Evolutionary conservation across 306 rosid genomes (phyloP).

Genomic region (Inga leiocalycina): DNA sequence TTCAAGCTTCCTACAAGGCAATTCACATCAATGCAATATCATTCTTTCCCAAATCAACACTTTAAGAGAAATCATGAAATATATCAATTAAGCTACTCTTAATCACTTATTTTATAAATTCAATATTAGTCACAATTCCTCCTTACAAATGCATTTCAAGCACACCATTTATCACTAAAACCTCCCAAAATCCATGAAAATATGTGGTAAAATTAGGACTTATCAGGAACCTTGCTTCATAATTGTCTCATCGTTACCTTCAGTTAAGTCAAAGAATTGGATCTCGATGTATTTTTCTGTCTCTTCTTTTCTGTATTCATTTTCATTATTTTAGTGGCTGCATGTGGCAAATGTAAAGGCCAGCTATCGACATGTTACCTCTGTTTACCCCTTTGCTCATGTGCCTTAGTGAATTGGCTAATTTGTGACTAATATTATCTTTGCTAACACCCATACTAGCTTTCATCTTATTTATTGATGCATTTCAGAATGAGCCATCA

Average conservation of each 20-base stretch:
- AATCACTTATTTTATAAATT: too few species aligned
- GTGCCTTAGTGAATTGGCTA: conserved; percentile 1
- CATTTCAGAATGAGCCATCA: conserved; percentile 70
- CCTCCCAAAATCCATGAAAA: too few species aligned
- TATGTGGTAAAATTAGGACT: too few species aligned
- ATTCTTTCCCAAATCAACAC: too few species aligned
- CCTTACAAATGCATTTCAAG: too few species aligned
- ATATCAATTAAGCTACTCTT: too few species aligned
- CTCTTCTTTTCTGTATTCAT: not conserved
- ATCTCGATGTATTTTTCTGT: not conserved
- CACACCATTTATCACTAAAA: too few species aligned
- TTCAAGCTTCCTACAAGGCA: too few species aligned
- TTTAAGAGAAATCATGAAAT: too few species aligned
- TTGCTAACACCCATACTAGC: conserved; percentile 25
- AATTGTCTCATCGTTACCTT: not conserved
- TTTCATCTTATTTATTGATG: conserved; percentile 27
- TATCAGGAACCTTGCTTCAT: not conserved
- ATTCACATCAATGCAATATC: too few species aligned
- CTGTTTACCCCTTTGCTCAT: conserved; percentile 20
- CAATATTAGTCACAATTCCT: too few species aligned
- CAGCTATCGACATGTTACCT: conserved; percentile 15
- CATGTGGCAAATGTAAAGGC: conserved; percentile 27
- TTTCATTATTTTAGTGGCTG: not conserved
- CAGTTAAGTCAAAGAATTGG: conserved; percentile 10
- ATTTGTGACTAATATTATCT: conserved; percentile 12